Evolutionary conservation across 2,329 filamentous ascomycete species (phyloP), one percentile per base, ranked within the genome.

Genomic region (Metarhizium guizhouense): DNA sequence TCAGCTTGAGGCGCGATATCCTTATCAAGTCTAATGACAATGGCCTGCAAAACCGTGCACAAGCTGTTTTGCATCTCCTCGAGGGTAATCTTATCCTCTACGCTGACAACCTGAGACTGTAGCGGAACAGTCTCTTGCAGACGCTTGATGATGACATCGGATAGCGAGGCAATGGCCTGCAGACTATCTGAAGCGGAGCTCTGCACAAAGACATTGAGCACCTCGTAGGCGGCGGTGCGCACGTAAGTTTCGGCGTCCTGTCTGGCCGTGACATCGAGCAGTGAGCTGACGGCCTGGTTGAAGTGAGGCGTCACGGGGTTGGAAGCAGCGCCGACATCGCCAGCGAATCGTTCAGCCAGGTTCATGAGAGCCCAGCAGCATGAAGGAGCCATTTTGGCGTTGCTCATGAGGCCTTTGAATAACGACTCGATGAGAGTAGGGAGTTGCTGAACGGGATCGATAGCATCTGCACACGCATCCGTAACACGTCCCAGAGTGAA

Each of bases 311-410:
- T 95, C 52, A 99, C 79, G 47, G 90, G 82, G 75, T 97, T 99
- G 64, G 86, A 78, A 47, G 77, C 65, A 58, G 86, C 87, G 52
- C 89, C 90, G 55, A 86, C 81, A 55, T 96, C 92, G 56, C 91
- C 90, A 34, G 91, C 89, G 69, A 97, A 99, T 59, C 92, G 87
- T 69, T 99, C 94, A 11, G 94, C 93, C 68, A 99, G 77, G 74
- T 97, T 99, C 90, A 99, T 97, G 62, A 99, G 76, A 36, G 94
- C 92, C 94, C 95, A 96, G 77, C 94, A 99, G 84, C 94, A 97
- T 34, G 94, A 99, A 55, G 90, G 86, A 36, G 93, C 94, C 86
- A 99, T 99, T 82, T 95, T 96, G 58, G 91, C 87, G 70, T 88
- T 94, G 75, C 88, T 93, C 57, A 90, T 84, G 57, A 99, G 81